These are phyloP conservation scores for Ustilago xerochloae DNA, from an alignment of 1,284 basidiomycete genomes.

Conservation along the genomic window DNA sequence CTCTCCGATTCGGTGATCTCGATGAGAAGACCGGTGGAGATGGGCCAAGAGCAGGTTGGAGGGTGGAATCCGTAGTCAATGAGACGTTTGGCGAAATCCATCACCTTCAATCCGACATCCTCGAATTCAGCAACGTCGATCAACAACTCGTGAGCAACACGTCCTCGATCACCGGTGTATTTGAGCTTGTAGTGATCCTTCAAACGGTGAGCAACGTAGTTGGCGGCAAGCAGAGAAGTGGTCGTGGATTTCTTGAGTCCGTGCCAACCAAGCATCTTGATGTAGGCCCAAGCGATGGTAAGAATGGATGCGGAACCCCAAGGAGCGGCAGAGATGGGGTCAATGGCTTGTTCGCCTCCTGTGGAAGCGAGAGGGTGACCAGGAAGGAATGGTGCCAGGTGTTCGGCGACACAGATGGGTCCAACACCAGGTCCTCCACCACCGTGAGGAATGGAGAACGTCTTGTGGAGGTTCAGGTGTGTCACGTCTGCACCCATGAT, in stretches of 20 bases:
- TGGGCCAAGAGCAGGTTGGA: constrained; percentile 67
- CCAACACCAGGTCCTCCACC: constrained; percentile 96
- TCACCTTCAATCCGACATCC: constrained; percentile 85
- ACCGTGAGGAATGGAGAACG: constrained; percentile 94
- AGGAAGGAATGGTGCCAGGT: constrained; percentile 93
- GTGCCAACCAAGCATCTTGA: constrained; percentile 87
- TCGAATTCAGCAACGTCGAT: constrained; percentile 96
- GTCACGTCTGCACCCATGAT: constrained; percentile 96
- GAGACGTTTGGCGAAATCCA: constrained; percentile 93
- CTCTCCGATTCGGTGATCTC: constrained; percentile 67
- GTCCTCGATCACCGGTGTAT: constrained; percentile 88
- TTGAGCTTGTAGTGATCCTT: constrained; percentile 86
- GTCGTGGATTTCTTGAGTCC: constrained; percentile 87
- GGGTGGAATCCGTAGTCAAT: constrained; percentile 72
- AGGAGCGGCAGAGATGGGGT: constrained; percentile 89
- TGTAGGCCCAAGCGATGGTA: constrained; percentile 90
- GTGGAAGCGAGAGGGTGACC: constrained; percentile 83
- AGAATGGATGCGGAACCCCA: constrained; percentile 95
- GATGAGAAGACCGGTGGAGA: constrained; percentile 64
- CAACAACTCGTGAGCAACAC: constrained; percentile 93
- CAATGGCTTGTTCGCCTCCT: constrained; percentile 80
- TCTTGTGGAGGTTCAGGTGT: constrained; percentile 97
- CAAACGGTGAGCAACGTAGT: constrained; percentile 93
- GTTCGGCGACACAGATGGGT: constrained; percentile 92
- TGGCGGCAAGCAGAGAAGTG: constrained; percentile 89